Percentiles rank a stretch among this genome's conserved stretches.
These are phyloP conservation scores for Phialemonium atrogriseum DNA, from an alignment of 2,329 filamentous ascomycete species.

Conservation along the genomic window DNA sequence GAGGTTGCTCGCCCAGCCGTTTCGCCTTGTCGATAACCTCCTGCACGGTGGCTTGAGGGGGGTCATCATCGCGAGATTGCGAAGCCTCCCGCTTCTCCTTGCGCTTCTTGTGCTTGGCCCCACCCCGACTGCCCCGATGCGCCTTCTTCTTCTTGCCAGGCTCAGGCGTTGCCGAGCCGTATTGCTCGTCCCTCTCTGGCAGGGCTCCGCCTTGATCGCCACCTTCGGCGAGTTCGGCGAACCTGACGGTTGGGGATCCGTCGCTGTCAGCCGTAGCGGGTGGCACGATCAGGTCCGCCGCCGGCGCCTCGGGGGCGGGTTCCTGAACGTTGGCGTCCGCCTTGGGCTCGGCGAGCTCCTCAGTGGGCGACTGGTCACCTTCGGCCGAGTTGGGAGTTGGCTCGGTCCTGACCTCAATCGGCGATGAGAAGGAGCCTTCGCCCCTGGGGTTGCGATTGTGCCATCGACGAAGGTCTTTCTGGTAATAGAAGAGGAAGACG, in stretches of 20 bases:
- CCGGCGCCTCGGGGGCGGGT: not conserved
- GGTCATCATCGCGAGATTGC: conserved; percentile 39
- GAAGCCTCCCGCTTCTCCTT: conserved; percentile 45
- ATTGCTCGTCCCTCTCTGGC: conserved; percentile 1
- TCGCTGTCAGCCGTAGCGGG: not conserved
- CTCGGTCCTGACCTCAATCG: not conserved
- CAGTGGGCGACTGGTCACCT: not conserved
- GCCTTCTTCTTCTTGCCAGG: conserved; percentile 58
- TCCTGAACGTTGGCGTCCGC: not conserved
- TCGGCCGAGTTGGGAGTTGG: conserved; percentile 3
- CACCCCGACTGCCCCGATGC: conserved; percentile 64
- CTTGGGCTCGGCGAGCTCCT: not conserved
- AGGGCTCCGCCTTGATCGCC: too few relatives aligned
- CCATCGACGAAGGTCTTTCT: conserved; percentile 35
- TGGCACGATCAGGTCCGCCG: not conserved
- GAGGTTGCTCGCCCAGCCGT: conserved; percentile 41
- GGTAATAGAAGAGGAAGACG: conserved; percentile 31
- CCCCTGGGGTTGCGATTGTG: conserved; percentile 22
- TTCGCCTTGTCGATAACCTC: conserved; percentile 53
- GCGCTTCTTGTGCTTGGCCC: conserved; percentile 56
- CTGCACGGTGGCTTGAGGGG: conserved; percentile 42
- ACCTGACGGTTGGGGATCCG: conserved; percentile 7
- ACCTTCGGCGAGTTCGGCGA: conserved; percentile 11
- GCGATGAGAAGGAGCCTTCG: conserved; percentile 1
- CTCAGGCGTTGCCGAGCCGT: conserved; percentile 23